Evolutionary conservation across 371 early-diverging fungal species (phyloP).

Genomic region (Mucor mucedo): DNA sequence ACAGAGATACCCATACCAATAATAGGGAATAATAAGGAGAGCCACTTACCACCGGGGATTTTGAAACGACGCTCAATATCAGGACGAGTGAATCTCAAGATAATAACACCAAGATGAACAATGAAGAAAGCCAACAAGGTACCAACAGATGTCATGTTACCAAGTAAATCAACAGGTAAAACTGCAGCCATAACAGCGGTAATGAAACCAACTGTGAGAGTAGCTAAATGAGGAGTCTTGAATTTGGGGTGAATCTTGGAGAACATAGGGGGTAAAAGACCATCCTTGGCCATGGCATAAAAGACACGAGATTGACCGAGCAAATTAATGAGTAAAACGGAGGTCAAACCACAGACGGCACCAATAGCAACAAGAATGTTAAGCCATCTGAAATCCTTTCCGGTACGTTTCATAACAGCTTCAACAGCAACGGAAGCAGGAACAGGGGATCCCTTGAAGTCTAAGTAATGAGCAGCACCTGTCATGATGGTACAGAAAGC

Average conservation of each 20-base stretch:
- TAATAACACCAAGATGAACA: slow-evolving; percentile 77
- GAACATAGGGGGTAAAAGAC: slow-evolving; percentile 76
- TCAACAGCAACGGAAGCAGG: slow-evolving; percentile 77
- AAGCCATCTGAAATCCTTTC: slow-evolving; percentile 66
- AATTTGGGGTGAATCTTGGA: slow-evolving; percentile 67
- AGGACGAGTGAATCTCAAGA: slow-evolving; percentile 78
- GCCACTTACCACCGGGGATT: slow-evolving; percentile 71
- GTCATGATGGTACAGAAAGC: slow-evolving; percentile 73
- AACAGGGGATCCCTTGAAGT: slow-evolving; percentile 48
- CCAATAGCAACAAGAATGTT: slow-evolving; percentile 75
- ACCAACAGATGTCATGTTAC: slow-evolving; percentile 86
- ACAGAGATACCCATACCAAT: slow-evolving; percentile 65
- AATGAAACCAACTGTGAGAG: slow-evolving; percentile 68
- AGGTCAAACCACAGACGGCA: slow-evolving; percentile 79
- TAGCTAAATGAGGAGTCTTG: slow-evolving; percentile 79
- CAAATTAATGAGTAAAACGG: slow-evolving; percentile 77
- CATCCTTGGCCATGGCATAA: slow-evolving; percentile 87
- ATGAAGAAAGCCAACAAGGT: slow-evolving; percentile 87
- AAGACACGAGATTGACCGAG: slow-evolving; percentile 90
- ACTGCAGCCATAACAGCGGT: slow-evolving; percentile 76
- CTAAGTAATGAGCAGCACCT: slow-evolving; percentile 71
- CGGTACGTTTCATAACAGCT: slow-evolving; percentile 37
- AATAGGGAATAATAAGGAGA: slow-evolving; percentile 60
- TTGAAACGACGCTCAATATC: slow-evolving; percentile 77
- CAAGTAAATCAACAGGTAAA: slow-evolving; percentile 82